A percentile compares a stretch with the other conserved stretches of the same genome.
Evolutionary conservation across 768 basidiomycete genomes (phyloP).

Genomic region (Collybiopsis luxurians): DNA sequence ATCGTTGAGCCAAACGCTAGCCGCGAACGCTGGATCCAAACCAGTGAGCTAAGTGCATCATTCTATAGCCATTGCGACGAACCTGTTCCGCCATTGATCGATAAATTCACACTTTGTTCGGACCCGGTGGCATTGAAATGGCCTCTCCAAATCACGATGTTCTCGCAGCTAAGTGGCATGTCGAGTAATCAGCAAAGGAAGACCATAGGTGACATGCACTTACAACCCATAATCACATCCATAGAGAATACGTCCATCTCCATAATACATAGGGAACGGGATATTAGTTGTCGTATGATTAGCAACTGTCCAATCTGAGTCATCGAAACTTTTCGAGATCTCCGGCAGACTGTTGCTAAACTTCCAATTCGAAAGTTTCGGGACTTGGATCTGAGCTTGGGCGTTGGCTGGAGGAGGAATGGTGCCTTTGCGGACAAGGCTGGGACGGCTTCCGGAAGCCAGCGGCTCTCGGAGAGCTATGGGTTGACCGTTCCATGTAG

Average conservation of each 20-base stretch:
- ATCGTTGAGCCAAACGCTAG: constrained; percentile 79
- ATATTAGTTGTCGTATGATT: constrained; percentile 52
- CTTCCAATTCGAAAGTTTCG: constrained; percentile 37
- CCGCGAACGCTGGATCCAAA: constrained; percentile 60
- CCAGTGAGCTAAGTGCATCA: background rate
- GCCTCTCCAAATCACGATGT: constrained; percentile 77
- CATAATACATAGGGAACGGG: constrained; percentile 46
- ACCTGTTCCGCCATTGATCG: constrained; percentile 82
- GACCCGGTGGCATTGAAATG: constrained; percentile 64
- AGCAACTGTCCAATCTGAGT: constrained; percentile 49
- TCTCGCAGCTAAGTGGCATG: constrained; percentile 61
- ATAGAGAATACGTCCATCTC: constrained; percentile 58
- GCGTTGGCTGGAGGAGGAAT: background rate
- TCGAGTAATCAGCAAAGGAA: background rate
- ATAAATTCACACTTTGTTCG: constrained; percentile 66
- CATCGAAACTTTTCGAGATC: constrained; percentile 41
- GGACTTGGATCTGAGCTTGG: background rate
- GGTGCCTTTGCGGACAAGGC: background rate
- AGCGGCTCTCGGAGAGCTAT: constrained; percentile 16
- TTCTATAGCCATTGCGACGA: constrained; percentile 1
- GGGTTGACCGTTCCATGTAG: constrained; percentile 51
- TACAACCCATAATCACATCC: constrained; percentile 88
- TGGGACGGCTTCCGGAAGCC: background rate
- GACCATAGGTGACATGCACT: constrained; percentile 19
- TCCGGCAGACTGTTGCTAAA: constrained; percentile 59